These are phyloP conservation scores for Marasmius fiardii DNA, from an alignment of 1,284 basidiomycete species.

Conservation along the genomic window DNA sequence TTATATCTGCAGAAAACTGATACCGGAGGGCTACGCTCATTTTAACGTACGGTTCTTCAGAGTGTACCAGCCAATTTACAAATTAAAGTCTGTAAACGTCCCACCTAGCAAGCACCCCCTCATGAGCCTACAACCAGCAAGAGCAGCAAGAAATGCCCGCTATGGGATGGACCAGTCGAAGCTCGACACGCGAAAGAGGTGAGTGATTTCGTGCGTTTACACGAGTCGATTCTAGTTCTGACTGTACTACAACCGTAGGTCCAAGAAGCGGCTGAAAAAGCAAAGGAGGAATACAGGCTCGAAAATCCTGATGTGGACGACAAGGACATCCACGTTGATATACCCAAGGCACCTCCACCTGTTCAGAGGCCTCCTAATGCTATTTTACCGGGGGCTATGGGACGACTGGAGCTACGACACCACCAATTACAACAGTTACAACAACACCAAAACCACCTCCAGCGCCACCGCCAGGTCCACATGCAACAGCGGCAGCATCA, in stretches of 20 bases:
- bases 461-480: no score
- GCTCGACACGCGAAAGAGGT: constrained; percentile 66
- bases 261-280: constrained; percentile 63
- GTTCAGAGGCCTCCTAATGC: constrained; percentile 5
- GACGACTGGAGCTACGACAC: no score
- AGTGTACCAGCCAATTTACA: no score
- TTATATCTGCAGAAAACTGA: constrained; percentile 72
- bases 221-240: background rate
- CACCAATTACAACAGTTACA: background rate
- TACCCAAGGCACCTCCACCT: constrained; percentile 34
- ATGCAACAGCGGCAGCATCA: no score
- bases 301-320: constrained; percentile 55
- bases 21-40: constrained; percentile 70
- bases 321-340: constrained; percentile 52
- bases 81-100: no score
- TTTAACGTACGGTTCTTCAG: constrained; percentile 48
- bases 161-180: constrained; percentile 70
- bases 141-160: constrained; percentile 47
- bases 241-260: constrained; percentile 41
- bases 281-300: constrained; percentile 54
- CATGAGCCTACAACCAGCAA: constrained; percentile 18
- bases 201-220: constrained; percentile 14
- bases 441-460: background rate
- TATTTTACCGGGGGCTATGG: background rate
- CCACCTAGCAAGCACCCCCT: constrained; percentile 13